These are phyloP conservation scores for Ustilago nuda DNA, from an alignment of 1,284 basidiomycete species.

Conservation along the genomic window DNA sequence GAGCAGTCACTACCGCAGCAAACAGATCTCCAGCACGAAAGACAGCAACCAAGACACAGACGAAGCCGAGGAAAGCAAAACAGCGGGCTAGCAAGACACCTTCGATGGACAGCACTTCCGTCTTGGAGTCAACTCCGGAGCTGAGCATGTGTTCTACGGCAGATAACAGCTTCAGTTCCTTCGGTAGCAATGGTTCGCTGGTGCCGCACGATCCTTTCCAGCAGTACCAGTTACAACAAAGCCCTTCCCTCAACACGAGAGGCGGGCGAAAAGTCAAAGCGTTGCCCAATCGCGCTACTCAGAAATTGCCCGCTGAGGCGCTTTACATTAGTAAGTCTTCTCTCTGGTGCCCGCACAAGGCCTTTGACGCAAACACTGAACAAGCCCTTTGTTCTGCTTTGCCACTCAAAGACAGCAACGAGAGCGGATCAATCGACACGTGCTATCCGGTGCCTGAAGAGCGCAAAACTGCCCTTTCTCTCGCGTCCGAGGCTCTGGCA, in stretches of 20 bases:
- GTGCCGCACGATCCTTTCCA: constrained; percentile 24
- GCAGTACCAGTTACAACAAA: constrained; percentile 12
- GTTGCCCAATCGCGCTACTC: constrained; percentile 21
- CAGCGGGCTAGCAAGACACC: constrained; percentile 21
- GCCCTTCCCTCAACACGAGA: constrained; percentile 25
- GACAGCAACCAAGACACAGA: not conserved
- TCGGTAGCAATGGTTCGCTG: constrained; percentile 25
- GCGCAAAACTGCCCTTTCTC: not conserved
- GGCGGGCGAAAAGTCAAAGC: constrained; percentile 28
- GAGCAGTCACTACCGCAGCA: constrained; percentile 28
- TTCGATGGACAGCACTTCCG: constrained; percentile 13
- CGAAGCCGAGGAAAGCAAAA: constrained; percentile 19
- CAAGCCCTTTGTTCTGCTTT: not conserved
- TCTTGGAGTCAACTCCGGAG: constrained; percentile 31
- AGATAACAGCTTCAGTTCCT: constrained; percentile 30
- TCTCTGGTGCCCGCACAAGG: not conserved
- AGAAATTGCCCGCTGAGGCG: constrained; percentile 8
- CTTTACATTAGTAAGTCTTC: constrained; percentile 16
- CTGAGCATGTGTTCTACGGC: constrained; percentile 44
- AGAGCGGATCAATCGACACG: constrained; percentile 8
- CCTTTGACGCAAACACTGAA: not conserved
- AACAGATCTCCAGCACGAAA: constrained; percentile 31
- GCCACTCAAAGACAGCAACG: constrained; percentile 12
- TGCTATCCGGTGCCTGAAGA: constrained; percentile 11
- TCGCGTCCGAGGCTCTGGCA: constrained; percentile 4